Percentiles rank a stretch among this genome's conserved stretches.
Conservation (phyloP, 225 moss, liverwort and hornwort genomes). For the Antitrichia curtipendula region DNA sequence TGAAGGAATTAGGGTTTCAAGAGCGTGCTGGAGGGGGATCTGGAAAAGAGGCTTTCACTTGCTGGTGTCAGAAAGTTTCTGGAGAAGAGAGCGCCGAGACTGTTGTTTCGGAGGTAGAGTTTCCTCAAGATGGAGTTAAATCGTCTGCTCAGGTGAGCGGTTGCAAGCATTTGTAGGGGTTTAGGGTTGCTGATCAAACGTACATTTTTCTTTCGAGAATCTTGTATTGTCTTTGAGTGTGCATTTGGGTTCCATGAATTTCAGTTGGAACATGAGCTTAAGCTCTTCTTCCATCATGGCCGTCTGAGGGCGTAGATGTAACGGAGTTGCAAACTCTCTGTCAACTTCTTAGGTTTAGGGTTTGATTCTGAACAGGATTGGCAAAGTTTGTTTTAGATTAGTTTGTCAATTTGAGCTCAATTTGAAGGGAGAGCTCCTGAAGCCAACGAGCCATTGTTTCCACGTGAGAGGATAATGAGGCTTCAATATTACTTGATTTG, state of each 20-base stretch:
- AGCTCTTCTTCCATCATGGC: background rate
- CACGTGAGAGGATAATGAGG: background rate
- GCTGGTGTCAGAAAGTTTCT: slow-evolving; percentile 7
- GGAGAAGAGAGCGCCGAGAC: background rate
- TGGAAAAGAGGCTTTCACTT: background rate
- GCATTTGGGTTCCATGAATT: background rate
- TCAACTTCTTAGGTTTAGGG: too few relatives aligned
- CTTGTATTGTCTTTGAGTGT: background rate
- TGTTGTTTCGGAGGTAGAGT: background rate
- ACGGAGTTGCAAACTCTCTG: too few relatives aligned
- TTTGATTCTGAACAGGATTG: background rate
- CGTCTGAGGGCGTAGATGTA: background rate
- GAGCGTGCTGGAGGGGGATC: background rate
- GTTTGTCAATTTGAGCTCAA: background rate
- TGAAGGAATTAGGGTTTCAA: background rate
- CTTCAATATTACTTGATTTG: background rate
- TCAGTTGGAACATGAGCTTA: background rate
- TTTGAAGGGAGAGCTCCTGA: background rate
- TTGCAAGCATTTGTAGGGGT: background rate
- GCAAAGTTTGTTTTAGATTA: background rate
- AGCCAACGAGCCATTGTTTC: background rate
- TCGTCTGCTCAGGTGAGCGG: slow-evolving; percentile 11
- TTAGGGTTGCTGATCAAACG: background rate
- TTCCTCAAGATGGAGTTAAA: background rate
- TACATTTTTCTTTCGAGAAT: background rate